phyloP scores from a whole-genome alignment of 805 yeast species.

The Vanderwaltozyma verrucispora region DNA sequence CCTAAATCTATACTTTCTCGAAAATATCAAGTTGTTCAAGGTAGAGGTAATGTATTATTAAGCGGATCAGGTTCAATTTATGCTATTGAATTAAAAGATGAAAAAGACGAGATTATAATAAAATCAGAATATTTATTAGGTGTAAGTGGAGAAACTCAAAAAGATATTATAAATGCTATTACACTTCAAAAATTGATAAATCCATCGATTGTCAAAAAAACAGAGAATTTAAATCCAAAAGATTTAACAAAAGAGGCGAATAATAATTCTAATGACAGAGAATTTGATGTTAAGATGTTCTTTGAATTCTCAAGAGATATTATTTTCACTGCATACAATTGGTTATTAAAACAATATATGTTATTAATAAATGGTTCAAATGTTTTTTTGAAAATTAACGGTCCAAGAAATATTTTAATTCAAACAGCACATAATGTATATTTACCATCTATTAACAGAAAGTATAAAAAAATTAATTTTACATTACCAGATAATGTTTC shows the following conservation, averaged over 20 bases:
- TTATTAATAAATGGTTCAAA: slow-evolving; percentile 13
- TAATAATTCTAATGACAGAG: slow-evolving; percentile 9
- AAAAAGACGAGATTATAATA: slow-evolving; percentile 20
- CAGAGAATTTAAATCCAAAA: not conserved
- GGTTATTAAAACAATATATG: slow-evolving; percentile 7
- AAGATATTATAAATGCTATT: slow-evolving; percentile 18
- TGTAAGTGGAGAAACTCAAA: slow-evolving; percentile 21
- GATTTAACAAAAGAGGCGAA: not conserved
- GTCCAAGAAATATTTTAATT: slow-evolving; percentile 27
- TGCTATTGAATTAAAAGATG: slow-evolving; percentile 18
- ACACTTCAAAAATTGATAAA: not conserved
- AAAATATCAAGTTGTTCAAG: slow-evolving; percentile 18
- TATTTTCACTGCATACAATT: slow-evolving; percentile 5
- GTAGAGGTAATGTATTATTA: slow-evolving; percentile 25
- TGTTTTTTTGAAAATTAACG: slow-evolving; percentile 21
- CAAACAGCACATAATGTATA: slow-evolving; percentile 12
- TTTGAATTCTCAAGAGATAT: slow-evolving; percentile 7
- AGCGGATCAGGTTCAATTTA: slow-evolving; percentile 23
- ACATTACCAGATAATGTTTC: not conserved
- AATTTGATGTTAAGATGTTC: slow-evolving; percentile 10
- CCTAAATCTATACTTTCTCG: slow-evolving; percentile 8
- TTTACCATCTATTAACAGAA: not conserved
- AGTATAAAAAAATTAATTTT: not conserved
- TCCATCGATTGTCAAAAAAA: not conserved
- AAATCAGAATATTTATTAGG: slow-evolving; percentile 24